Conservation (phyloP, 2,329 filamentous ascomycete genomes). For the Penicillium palitans region DNA sequence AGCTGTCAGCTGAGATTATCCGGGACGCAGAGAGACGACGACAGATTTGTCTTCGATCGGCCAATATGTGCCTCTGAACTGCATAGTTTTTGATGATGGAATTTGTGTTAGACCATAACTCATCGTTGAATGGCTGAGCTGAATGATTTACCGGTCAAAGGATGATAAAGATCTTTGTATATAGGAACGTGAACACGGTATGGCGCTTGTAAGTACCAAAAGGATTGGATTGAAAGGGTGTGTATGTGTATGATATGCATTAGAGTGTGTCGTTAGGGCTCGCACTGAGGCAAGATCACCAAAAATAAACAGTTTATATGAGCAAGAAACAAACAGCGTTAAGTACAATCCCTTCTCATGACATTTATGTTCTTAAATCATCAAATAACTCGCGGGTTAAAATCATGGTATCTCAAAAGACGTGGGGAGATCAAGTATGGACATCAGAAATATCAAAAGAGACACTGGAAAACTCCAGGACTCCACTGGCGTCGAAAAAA, state of each 20-base stretch:
- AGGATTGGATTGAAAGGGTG: neutral
- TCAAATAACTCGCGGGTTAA: constrained; percentile 18
- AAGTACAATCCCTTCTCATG: constrained; percentile 21
- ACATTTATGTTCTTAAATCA: constrained; percentile 29
- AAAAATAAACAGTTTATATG: neutral
- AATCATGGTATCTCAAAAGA: constrained; percentile 31
- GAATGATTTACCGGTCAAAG: neutral
- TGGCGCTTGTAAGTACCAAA: neutral
- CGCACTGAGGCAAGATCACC: neutral
- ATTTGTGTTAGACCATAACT: neutral
- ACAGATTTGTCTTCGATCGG: constrained; percentile 46
- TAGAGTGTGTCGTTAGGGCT: neutral
- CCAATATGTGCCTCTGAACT: constrained; percentile 15
- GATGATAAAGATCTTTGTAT: neutral
- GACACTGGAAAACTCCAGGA: neutral
- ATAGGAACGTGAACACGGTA: neutral
- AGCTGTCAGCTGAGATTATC: constrained; percentile 75
- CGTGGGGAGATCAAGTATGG: constrained; percentile 20
- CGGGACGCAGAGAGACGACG: constrained; percentile 74
- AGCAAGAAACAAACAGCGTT: constrained; percentile 10
- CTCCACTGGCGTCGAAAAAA: neutral
- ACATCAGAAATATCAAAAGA: constrained; percentile 23
- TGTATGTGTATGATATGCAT: neutral
- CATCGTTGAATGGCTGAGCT: neutral
- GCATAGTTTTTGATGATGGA: neutral